These are phyloP conservation scores for Mycena rebaudengoi DNA, from an alignment of 768 basidiomycete genomes.

Conservation along the genomic window DNA sequence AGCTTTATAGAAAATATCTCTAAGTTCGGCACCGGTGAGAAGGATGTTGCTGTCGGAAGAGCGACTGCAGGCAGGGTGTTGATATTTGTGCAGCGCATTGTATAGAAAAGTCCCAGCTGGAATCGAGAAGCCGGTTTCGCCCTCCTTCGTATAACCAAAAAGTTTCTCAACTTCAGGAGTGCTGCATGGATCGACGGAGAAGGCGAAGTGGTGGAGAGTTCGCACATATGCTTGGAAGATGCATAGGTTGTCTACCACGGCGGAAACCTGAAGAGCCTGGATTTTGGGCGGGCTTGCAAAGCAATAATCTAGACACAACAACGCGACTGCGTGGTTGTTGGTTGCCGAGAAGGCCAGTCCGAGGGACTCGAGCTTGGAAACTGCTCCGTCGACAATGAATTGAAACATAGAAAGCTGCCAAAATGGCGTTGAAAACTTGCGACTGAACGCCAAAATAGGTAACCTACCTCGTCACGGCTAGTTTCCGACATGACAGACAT, in stretches of 20 bases:
- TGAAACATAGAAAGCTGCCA: conserved; percentile 41
- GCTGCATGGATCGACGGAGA: conserved; percentile 18
- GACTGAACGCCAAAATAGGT: background rate
- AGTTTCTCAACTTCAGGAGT: conserved; percentile 7
- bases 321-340: conserved; percentile 40
- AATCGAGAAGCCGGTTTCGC: conserved; percentile 10
- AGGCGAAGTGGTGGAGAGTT: conserved; percentile 4
- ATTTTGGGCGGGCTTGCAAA: conserved; percentile 41
- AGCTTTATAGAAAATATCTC: conserved; percentile 28
- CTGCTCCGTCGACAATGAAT: conserved; percentile 36
- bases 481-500: conserved; percentile 4
- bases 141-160: conserved; percentile 9
- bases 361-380: conserved; percentile 39
- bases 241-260: conserved; percentile 38
- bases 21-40: conserved; percentile 31
- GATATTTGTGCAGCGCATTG: background rate
- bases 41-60: conserved; percentile 1
- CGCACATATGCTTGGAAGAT: conserved; percentile 47
- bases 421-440: background rate
- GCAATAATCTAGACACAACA: conserved; percentile 54
- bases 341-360: conserved; percentile 34
- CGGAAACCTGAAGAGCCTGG: conserved; percentile 27
- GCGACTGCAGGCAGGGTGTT: background rate
- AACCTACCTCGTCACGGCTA: conserved; percentile 23
- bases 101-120: conserved; percentile 22